A percentile compares a stretch with the other conserved stretches of the same genome.
These are phyloP conservation scores for Dryas integrifolia DNA, from an alignment of 331 rosid species.

Conservation along the genomic window DNA sequence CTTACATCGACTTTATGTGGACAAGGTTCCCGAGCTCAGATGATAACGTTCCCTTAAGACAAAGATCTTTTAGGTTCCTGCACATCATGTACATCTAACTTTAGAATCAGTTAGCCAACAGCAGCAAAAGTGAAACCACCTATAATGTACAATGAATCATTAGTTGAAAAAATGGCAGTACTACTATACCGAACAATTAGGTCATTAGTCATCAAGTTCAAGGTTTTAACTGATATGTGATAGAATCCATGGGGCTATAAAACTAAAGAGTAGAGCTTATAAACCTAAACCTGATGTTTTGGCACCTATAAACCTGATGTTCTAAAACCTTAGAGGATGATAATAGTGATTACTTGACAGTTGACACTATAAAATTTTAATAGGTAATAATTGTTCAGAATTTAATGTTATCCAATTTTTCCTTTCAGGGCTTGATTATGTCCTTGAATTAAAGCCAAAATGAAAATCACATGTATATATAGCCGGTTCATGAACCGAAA, in stretches of 20 bases:
- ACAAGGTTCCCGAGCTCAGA: constrained; percentile 59
- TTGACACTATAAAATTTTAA: neutral
- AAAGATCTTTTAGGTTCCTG: constrained; percentile 79
- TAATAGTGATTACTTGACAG: neutral
- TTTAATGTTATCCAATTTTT: neutral
- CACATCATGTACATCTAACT: constrained; percentile 22
- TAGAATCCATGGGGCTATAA: neutral
- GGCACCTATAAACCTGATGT: neutral
- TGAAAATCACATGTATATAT: neutral
- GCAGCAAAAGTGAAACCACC: neutral
- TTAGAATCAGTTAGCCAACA: constrained; percentile 21
- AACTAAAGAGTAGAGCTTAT: neutral
- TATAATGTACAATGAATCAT: neutral
- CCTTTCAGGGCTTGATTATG: neutral
- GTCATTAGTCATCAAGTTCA: neutral
- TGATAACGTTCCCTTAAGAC: constrained; percentile 69
- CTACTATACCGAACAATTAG: neutral
- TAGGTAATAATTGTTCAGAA: neutral
- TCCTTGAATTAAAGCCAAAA: neutral
- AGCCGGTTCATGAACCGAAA: neutral
- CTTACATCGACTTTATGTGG: constrained; percentile 79
- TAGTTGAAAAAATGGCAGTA: constrained; percentile 4
- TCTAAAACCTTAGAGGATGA: neutral
- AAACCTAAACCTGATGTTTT: neutral
- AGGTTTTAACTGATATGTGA: neutral